Evolutionary conservation across 257 asterid species (phyloP), one percentile per base, ranked within the genome.

Genomic region (Rauvolfia tetraphylla): DNA sequence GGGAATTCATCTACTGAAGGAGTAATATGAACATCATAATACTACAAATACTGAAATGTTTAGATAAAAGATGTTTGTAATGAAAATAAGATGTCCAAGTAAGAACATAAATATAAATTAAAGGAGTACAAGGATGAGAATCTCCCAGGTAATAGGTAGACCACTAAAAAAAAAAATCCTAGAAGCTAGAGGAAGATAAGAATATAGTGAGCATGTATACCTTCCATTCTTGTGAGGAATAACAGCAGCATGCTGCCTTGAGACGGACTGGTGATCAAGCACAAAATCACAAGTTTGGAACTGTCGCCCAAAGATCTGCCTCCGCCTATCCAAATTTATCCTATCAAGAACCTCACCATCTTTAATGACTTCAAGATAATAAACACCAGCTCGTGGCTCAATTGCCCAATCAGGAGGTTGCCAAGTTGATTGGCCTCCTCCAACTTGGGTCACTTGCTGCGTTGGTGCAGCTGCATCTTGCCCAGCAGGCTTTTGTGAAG

Each of bases 331-430:
- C 88, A 95, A 85, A 83, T 84, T 84, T 79, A 95, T 85, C 62
- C 72, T 85, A 81, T 91, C 99, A 67, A 95, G 90, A 86, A 91
- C 93, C 87, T 95, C 99, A 51, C 98, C 97, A 59, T 93, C 99
- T 86, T 95, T 95, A 41, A 95, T 62, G 74, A 95, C 98, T 27
- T 95, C 97, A 75, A 95, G 98, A 80, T 82, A 90, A 80, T 82
- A 91, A 77, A 95, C 96, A 23, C 97, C 98, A 1, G 93, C 89
- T 2, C 93, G 92, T 49, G 99, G 99, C 87, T 92, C 99, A 78
- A 90, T 93, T 7, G 97, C 98, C 99, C 99, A 95, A 82, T 95
- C 99, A 67, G 99, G 99, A 79, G 99, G 97, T 80, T 88, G 90
- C 99, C 98, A 95, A 56, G 86, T 87, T 14, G 99, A 95, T 81